Conservation (phyloP, 176 grass and related monocot species). For the Microstegium vimineum region DNA sequence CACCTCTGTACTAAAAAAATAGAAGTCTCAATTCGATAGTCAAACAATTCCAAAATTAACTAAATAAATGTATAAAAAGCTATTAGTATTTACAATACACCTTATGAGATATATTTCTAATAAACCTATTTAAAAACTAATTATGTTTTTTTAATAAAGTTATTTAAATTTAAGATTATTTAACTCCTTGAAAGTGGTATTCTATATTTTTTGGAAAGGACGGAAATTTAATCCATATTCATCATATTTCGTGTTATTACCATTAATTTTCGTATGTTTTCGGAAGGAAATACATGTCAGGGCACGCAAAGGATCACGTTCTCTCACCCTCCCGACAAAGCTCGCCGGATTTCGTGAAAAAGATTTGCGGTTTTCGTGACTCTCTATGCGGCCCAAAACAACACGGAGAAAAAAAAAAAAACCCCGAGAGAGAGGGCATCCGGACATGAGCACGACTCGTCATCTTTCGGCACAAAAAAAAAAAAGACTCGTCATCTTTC, state of each 20-base stretch:
- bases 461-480: no score
- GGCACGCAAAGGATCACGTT: background rate
- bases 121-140: no score
- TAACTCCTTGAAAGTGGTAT: background rate
- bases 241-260: background rate
- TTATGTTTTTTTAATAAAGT: background rate
- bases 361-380: background rate
- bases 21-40: background rate
- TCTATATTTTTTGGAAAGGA: background rate
- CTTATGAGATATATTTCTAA: no score
- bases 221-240: background rate
- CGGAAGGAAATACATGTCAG: background rate
- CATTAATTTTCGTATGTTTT: background rate
- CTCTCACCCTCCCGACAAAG: background rate
- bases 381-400: background rate
- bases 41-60: background rate
- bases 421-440: background rate
- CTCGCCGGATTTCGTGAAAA: conserved; percentile 3
- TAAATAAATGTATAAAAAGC: no score
- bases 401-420: background rate
- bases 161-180: background rate
- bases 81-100: no score
- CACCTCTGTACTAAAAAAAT: fast-evolving
- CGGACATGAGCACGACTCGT: background rate
- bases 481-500: no score